These are phyloP conservation scores for Termitomyces sp. DNA, from an alignment of 768 basidiomycete genomes.

Conservation along the genomic window DNA sequence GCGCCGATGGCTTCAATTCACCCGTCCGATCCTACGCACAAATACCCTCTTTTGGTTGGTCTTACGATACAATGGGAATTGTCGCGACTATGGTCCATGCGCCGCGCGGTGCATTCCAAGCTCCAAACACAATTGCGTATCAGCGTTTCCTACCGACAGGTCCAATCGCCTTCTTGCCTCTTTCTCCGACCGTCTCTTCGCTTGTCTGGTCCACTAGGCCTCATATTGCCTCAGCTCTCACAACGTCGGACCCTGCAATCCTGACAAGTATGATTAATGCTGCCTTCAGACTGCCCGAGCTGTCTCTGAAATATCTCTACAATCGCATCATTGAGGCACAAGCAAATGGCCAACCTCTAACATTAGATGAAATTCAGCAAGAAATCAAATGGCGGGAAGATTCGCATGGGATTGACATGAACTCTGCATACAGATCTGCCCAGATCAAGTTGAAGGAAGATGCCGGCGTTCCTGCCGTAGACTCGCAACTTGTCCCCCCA, in stretches of 20 bases:
- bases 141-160: conserved; percentile 95
- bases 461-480: conserved; percentile 55
- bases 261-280: conserved; percentile 80
- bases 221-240: conserved; percentile 64
- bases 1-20: conserved; percentile 94
- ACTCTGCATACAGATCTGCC: conserved; percentile 58
- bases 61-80: conserved; percentile 83
- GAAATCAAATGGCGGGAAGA: conserved; percentile 73
- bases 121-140: conserved; percentile 76
- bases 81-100: conserved; percentile 83
- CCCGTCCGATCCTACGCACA: conserved; percentile 84
- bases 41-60: conserved; percentile 87
- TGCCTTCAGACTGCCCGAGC: conserved; percentile 50
- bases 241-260: conserved; percentile 55
- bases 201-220: conserved; percentile 94
- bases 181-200: conserved; percentile 72
- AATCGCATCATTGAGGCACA: conserved; percentile 52
- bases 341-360: conserved; percentile 36
- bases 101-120: conserved; percentile 55
- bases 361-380: conserved; percentile 41
- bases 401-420: conserved; percentile 57
- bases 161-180: conserved; percentile 91
- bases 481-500: conserved; percentile 67
- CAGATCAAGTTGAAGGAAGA: conserved; percentile 19
- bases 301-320: conserved; percentile 67